Percentiles rank a stretch among this genome's conserved stretches.
Conservation (phyloP, 202 grass and related monocot species). For the Hordeum pubiflorum region DNA sequence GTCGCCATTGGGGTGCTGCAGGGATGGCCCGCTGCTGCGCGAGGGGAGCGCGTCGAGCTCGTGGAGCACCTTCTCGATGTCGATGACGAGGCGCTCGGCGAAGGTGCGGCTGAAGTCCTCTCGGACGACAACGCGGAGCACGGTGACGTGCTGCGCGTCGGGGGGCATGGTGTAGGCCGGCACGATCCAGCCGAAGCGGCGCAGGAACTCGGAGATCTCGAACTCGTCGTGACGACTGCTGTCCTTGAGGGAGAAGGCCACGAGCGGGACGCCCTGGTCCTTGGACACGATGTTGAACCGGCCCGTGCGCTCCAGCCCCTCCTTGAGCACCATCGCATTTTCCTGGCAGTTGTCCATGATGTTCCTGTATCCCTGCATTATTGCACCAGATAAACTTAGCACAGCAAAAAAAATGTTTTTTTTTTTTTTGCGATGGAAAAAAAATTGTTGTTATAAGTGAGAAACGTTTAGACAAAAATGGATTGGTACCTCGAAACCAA, state of each 20-base stretch:
- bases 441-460: no score
- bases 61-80: constrained; percentile 71
- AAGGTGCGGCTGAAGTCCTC: constrained; percentile 95
- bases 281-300: constrained; percentile 83
- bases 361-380: constrained; percentile 78
- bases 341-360: constrained; percentile 92
- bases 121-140: constrained; percentile 71
- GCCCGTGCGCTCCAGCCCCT: constrained; percentile 46
- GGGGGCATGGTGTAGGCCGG: constrained; percentile 93
- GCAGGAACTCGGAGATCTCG: constrained; percentile 76
- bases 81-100: constrained; percentile 73
- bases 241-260: constrained; percentile 93
- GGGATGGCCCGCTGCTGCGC: not conserved
- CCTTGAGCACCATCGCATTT: constrained; percentile 73
- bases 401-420: no score
- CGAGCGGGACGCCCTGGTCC: constrained; percentile 73
- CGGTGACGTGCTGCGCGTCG: constrained; percentile 69
- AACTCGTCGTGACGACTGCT: constrained; percentile 69
- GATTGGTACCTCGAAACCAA: constrained; percentile 57
- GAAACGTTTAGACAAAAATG: not conserved
- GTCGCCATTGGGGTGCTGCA: not conserved
- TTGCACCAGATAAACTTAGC: not conserved
- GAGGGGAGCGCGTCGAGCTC: constrained; percentile 62
- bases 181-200: constrained; percentile 92
- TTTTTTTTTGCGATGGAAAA: no score